These are phyloP conservation scores for Termitomyces bulborhizus DNA, from an alignment of 768 basidiomycete species.

Conservation along the genomic window DNA sequence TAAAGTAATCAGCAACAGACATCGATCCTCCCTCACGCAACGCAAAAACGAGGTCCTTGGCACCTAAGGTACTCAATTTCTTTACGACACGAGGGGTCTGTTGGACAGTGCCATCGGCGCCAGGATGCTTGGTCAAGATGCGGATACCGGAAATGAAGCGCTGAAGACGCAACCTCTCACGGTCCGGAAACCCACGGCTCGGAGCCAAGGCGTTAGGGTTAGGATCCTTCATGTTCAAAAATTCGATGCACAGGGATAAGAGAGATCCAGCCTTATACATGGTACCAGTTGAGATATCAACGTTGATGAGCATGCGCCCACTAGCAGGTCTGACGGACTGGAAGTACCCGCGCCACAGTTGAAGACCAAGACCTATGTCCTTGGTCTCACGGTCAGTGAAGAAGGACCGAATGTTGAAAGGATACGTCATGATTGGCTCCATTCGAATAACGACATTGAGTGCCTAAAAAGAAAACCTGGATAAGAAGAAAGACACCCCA, in stretches of 20 bases:
- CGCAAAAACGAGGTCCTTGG: slow-evolving; percentile 47
- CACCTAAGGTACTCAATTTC: slow-evolving; percentile 48
- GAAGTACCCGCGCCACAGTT: slow-evolving; percentile 71
- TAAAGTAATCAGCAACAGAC: slow-evolving; percentile 60
- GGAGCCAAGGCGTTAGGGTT: slow-evolving; percentile 34
- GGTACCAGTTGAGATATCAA: slow-evolving; percentile 66
- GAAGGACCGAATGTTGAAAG: slow-evolving; percentile 70
- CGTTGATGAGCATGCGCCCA: slow-evolving; percentile 54
- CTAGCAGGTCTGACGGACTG: slow-evolving; percentile 63
- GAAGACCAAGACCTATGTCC: slow-evolving; percentile 43
- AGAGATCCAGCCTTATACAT: slow-evolving; percentile 64
- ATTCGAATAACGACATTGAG: slow-evolving; percentile 69
- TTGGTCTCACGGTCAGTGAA: slow-evolving; percentile 55
- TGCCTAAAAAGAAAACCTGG: slow-evolving; percentile 30
- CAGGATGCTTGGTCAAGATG: slow-evolving; percentile 35
- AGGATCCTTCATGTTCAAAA: slow-evolving; percentile 29
- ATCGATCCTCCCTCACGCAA: slow-evolving; percentile 48
- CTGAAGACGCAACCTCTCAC: slow-evolving; percentile 48
- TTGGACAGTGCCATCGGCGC: slow-evolving; percentile 19
- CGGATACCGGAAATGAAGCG: slow-evolving; percentile 51
- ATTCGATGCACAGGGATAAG: slow-evolving; percentile 46
- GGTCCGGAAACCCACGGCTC: slow-evolving; percentile 41
- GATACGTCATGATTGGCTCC: slow-evolving; percentile 59
- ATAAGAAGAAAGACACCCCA: not conserved
- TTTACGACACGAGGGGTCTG: slow-evolving; percentile 55